These are phyloP conservation scores for Phaeosphaeriaceae sp. DNA, from an alignment of 2,329 filamentous ascomycete genomes.

Conservation along the genomic window DNA sequence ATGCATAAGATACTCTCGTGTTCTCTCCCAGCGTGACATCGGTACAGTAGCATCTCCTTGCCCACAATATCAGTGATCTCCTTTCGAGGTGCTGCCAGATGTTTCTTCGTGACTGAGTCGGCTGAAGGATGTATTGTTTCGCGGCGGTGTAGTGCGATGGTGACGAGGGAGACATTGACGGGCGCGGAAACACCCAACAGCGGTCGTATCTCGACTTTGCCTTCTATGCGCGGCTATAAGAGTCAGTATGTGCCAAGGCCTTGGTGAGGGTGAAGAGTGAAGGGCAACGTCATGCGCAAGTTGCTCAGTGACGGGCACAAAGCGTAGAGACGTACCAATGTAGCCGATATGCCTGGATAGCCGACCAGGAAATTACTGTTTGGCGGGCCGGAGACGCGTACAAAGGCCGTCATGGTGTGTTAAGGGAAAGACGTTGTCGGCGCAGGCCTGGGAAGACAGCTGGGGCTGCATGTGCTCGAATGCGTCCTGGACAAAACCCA, in stretches of 20 bases:
- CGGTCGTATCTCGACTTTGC: constrained; percentile 95
- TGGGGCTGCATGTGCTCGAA: constrained; percentile 45
- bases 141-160: constrained; percentile 89
- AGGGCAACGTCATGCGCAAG: constrained; percentile 4
- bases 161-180: constrained; percentile 88
- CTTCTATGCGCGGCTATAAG: constrained; percentile 88
- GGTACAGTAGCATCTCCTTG: constrained; percentile 91
- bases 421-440: constrained; percentile 34
- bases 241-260: constrained; percentile 31
- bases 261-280: constrained; percentile 4
- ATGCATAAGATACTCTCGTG: constrained; percentile 90
- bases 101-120: constrained; percentile 91
- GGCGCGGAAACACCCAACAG: constrained; percentile 84
- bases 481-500: constrained; percentile 1
- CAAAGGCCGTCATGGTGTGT: constrained; percentile 69
- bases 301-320: constrained; percentile 3
- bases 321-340: constrained; percentile 71
- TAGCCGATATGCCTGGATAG: constrained; percentile 97
- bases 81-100: constrained; percentile 85
- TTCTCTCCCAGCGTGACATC: constrained; percentile 82
- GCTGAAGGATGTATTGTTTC: constrained; percentile 97
- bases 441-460: constrained; percentile 42
- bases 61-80: constrained; percentile 93
- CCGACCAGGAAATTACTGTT: constrained; percentile 97
- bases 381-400: constrained; percentile 95